Evolutionary conservation across 2,329 filamentous ascomycete species (phyloP).

Genomic region (Diaporthe australafricana): DNA sequence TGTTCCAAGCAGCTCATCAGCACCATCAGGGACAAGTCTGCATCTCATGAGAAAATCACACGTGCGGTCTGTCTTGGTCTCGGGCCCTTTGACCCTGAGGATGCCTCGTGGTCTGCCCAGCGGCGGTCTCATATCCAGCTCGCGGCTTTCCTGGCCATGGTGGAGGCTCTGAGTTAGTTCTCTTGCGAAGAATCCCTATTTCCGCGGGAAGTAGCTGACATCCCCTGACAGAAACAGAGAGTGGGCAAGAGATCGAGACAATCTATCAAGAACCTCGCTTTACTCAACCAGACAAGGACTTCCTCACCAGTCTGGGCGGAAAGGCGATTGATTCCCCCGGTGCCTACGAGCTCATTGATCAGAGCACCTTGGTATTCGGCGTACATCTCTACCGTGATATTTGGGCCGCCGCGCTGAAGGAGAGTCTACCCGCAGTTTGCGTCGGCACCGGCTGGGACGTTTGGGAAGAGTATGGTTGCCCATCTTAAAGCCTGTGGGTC

Average conservation of each 20-base stretch:
- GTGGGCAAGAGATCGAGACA: constrained; percentile 52
- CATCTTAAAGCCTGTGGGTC: neutral
- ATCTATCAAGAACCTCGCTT: constrained; percentile 68
- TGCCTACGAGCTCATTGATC: constrained; percentile 63
- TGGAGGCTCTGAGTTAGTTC: constrained; percentile 55
- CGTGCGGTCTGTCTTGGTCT: constrained; percentile 66
- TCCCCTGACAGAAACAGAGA: constrained; percentile 41
- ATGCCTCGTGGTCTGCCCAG: constrained; percentile 58
- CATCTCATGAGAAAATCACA: constrained; percentile 43
- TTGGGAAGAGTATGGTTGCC: constrained; percentile 60
- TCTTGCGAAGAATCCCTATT: too few relatives aligned
- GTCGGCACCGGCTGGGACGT: constrained; percentile 66
- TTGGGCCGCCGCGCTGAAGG: constrained; percentile 63
- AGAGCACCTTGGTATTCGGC: constrained; percentile 67
- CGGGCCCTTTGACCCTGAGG: constrained; percentile 64
- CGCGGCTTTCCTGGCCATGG: constrained; percentile 62
- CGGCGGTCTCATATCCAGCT: constrained; percentile 64
- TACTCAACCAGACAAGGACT: constrained; percentile 59
- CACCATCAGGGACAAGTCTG: constrained; percentile 46
- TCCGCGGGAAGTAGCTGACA: neutral
- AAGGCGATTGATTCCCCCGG: constrained; percentile 61
- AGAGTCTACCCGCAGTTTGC: constrained; percentile 62
- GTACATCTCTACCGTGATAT: constrained; percentile 69
- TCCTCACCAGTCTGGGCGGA: constrained; percentile 67
- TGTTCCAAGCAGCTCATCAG: constrained; percentile 48